phyloP scores from a whole-genome alignment of 768 basidiomycete species.

The Mycena floridula region DNA sequence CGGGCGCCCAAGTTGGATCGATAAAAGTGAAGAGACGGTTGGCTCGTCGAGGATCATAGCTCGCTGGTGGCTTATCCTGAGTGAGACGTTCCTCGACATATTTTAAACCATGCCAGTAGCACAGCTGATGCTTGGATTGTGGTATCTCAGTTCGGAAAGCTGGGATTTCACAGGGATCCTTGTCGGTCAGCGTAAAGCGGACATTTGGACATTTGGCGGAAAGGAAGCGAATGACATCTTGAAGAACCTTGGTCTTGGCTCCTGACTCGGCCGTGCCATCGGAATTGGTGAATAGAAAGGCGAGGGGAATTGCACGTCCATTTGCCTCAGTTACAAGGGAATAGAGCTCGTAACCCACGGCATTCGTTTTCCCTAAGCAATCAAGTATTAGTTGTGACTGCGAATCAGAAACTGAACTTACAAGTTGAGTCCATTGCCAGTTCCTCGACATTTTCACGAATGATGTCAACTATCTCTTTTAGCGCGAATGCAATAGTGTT shows the following conservation, averaged over 20 bases:
- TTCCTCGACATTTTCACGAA: conserved; percentile 1
- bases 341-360: conserved; percentile 14
- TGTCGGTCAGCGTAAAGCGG: conserved; percentile 20
- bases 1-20: conserved; percentile 18
- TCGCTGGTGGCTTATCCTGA: conserved; percentile 15
- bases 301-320: conserved; percentile 11
- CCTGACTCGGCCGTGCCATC: conserved; percentile 12
- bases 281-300: conserved; percentile 15
- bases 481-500: conserved; percentile 11
- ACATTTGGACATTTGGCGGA: conserved; percentile 12
- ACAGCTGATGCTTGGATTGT: conserved; percentile 22
- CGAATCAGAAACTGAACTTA: background rate
- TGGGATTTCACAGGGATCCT: conserved; percentile 22
- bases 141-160: conserved; percentile 13
- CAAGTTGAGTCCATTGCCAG: background rate
- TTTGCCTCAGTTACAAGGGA: conserved; percentile 14
- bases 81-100: conserved; percentile 16
- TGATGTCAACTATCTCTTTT: conserved; percentile 8
- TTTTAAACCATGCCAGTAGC: conserved; percentile 24
- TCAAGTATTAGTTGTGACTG: background rate
- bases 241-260: conserved; percentile 16
- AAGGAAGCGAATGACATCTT: conserved; percentile 12
- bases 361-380: conserved; percentile 16
- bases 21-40: conserved; percentile 14
- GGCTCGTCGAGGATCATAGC: conserved; percentile 12